Conservation (phyloP, 768 basidiomycete genomes). For the Clavulina sp. region DNA sequence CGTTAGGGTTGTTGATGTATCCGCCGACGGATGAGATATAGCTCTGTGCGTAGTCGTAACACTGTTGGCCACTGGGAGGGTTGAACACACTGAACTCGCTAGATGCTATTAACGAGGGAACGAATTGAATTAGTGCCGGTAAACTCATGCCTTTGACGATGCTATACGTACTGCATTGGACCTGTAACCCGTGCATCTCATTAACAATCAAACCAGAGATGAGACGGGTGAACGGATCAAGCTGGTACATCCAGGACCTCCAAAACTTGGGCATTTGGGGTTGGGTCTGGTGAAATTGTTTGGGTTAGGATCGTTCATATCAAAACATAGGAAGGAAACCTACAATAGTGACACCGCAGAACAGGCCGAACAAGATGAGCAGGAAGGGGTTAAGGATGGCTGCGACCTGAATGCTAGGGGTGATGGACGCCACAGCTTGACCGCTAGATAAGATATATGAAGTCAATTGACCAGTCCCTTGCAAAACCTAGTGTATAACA, state of each 20-base stretch:
- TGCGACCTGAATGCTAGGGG: slow-evolving; percentile 58
- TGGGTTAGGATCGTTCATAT: too few species aligned
- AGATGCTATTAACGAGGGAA: background rate
- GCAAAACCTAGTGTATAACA: slow-evolving; percentile 20
- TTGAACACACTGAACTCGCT: slow-evolving; percentile 51
- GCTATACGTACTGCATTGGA: background rate
- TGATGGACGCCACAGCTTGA: slow-evolving; percentile 47
- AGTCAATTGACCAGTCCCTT: slow-evolving; percentile 19
- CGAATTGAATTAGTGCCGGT: too few species aligned
- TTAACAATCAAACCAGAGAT: slow-evolving; percentile 60
- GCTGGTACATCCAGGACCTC: slow-evolving; percentile 57
- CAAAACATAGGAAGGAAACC: background rate
- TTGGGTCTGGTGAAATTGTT: too few species aligned
- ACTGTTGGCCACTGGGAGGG: slow-evolving; percentile 61
- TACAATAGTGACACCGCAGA: slow-evolving; percentile 52
- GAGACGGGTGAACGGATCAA: slow-evolving; percentile 52
- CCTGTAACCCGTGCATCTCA: slow-evolving; percentile 33
- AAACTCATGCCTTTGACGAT: too few species aligned
- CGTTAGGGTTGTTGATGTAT: slow-evolving; percentile 52
- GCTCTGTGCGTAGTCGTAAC: slow-evolving; percentile 45
- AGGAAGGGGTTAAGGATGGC: slow-evolving; percentile 70
- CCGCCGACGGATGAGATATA: slow-evolving; percentile 50
- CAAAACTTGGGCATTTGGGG: slow-evolving; percentile 40
- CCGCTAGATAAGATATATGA: slow-evolving; percentile 1
- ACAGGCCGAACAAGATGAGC: slow-evolving; percentile 18